phyloP scores from a whole-genome alignment of 257 asterid genomes.

The Pogostemon cablin region DNA sequence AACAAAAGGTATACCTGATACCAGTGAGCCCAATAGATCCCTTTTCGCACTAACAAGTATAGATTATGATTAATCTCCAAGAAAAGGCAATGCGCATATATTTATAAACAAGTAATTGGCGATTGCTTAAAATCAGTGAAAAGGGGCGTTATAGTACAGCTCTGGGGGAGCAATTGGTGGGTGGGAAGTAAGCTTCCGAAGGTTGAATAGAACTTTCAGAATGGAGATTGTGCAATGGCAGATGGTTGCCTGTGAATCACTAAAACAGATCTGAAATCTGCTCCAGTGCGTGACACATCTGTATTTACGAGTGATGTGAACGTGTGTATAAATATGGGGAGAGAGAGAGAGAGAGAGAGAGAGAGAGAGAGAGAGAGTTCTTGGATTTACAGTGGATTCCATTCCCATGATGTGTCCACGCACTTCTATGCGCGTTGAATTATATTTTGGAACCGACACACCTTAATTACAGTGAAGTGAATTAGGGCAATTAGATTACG shows the following conservation, averaged over 20 bases:
- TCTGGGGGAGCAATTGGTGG: constrained; percentile 20
- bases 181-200: constrained; percentile 40
- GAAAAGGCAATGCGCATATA: constrained; percentile 35
- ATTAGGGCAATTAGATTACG: neutral
- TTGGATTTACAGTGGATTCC: constrained; percentile 24
- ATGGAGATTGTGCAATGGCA: constrained; percentile 27
- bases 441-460: constrained; percentile 34
- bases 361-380: neutral
- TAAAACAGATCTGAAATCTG: constrained; percentile 51
- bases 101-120: constrained; percentile 2
- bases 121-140: constrained; percentile 39
- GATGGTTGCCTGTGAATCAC: constrained; percentile 29
- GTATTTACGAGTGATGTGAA: neutral
- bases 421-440: constrained; percentile 35
- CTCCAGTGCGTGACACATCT: neutral
- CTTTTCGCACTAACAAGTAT: constrained; percentile 25
- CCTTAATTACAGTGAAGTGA: neutral
- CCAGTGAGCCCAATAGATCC: constrained; percentile 14
- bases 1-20: constrained; percentile 38
- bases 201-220: constrained; percentile 54
- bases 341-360: constrained; percentile 29
- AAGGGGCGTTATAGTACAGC: constrained; percentile 20
- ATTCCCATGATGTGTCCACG: constrained; percentile 34
- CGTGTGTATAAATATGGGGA: neutral
- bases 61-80: constrained; percentile 28